Percentiles rank a stretch among this genome's conserved stretches.
Evolutionary conservation across 257 asterid genomes (phyloP).

Genomic region (Marsdenia floribunda): DNA sequence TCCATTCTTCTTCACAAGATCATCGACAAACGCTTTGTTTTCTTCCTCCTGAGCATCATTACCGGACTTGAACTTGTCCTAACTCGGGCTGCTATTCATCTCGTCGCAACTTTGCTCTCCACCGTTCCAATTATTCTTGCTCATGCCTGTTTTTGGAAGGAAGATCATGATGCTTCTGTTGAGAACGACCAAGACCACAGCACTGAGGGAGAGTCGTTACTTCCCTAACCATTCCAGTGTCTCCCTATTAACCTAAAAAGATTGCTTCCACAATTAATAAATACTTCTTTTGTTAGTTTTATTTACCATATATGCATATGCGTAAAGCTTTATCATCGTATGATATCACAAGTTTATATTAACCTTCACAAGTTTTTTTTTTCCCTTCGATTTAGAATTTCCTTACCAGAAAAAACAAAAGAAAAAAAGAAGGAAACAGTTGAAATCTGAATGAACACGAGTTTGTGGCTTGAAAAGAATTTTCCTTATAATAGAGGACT

Average conservation of each 20-base stretch:
- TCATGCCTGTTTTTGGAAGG: conserved; percentile 44
- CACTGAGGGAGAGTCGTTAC: conserved; percentile 24
- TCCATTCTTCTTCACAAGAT: conserved; percentile 32
- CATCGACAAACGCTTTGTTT: conserved; percentile 34
- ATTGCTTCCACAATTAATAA: neutral
- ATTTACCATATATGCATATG: no score
- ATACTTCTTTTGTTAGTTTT: no score
- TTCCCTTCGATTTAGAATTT: no score
- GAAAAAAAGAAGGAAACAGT: no score
- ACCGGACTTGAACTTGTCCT: conserved; percentile 32
- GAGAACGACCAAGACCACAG: conserved; percentile 16
- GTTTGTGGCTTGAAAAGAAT: neutral
- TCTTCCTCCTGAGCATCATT: conserved; percentile 28
- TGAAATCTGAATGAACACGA: neutral
- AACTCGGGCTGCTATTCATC: conserved; percentile 47
- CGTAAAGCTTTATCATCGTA: no score
- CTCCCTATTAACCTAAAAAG: neutral
- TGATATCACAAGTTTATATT: no score
- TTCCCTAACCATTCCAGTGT: neutral
- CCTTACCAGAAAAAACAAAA: no score
- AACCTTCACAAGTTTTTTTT: no score
- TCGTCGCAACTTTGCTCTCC: conserved; percentile 40
- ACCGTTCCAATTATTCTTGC: conserved; percentile 40
- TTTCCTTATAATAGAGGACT: no score
- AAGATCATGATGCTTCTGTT: conserved; percentile 16